Evolutionary conservation across 1,284 basidiomycete species (phyloP).

Genomic region (Tilletia setariae): DNA sequence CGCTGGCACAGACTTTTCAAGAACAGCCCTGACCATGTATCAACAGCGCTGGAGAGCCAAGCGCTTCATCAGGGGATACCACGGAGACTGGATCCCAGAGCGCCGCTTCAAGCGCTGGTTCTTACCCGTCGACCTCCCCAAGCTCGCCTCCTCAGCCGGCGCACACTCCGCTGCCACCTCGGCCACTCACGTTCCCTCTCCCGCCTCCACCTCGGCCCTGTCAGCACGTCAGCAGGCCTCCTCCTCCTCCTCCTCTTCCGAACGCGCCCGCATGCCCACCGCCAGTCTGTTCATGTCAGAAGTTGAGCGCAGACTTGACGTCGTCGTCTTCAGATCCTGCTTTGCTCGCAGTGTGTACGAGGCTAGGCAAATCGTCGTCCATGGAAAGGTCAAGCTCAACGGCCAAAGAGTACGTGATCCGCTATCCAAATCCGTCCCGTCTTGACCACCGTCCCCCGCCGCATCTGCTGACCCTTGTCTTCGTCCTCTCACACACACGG

Average conservation of each 20-base stretch:
- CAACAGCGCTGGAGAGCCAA: conserved; percentile 91
- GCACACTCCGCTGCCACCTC: conserved; percentile 39
- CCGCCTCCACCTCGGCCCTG: conserved; percentile 15
- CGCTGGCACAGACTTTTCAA: conserved; percentile 63
- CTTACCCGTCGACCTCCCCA: conserved; percentile 79
- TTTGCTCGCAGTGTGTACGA: conserved; percentile 87
- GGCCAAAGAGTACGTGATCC: conserved; percentile 70
- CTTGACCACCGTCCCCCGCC: neutral
- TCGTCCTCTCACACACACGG: neutral
- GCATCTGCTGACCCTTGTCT: neutral
- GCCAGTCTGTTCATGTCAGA: conserved; percentile 48
- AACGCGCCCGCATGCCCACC: conserved; percentile 33
- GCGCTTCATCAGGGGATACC: conserved; percentile 85
- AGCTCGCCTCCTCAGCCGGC: conserved; percentile 59
- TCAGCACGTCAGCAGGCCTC: neutral
- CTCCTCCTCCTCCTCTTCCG: neutral
- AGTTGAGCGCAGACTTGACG: conserved; percentile 89
- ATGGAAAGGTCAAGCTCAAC: conserved; percentile 84
- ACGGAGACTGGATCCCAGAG: conserved; percentile 91
- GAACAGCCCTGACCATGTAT: conserved; percentile 69
- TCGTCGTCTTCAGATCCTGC: conserved; percentile 85
- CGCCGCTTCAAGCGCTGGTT: conserved; percentile 94
- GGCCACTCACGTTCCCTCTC: conserved; percentile 50
- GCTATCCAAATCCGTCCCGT: neutral
- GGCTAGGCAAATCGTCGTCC: conserved; percentile 77